Base-by-base conservation (phyloP, 257 asterid genomes). In the Anisodus acutangulus region DNA sequence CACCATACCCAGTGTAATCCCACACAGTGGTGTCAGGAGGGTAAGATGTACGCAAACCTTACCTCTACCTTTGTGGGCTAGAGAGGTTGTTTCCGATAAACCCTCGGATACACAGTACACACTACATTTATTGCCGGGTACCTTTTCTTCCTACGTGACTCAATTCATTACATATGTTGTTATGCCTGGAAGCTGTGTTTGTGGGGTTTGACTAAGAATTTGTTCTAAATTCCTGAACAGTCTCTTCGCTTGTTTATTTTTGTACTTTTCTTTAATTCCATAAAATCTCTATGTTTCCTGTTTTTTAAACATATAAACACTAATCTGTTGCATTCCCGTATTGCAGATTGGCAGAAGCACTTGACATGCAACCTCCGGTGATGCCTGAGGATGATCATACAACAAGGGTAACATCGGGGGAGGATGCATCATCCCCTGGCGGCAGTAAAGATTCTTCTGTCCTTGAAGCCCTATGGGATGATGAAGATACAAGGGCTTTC, bases 301-400 rank as follows among this genome's bases (percentile, higher is more conserved):
- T 76, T 51, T 8, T 51, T 51, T 76, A 31, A 31, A 26, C 63
- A 22, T 26, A 26, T 47, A 74, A 37, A 74, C 63, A 26, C 26
- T 76, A 51, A 76, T 51, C 41, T 76, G 13, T 51, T 51, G 63
- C 81, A 26, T 53, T 51, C 64, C 80, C 13, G 49, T 87, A 67
- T 55, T 91, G 88, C 86, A 97, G 99, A 76, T 91, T 97, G 85
- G 98, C 99, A 16, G 99, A 97, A 90, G 97, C 99, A 83, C 94
- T 97, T 67, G 99, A 97, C 89, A 90, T 93, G 93, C 97, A 95
- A 85, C 97, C 97, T 88, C 99, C 98, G 31, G 94, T 90, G 87
- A 93, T 97, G 99, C 99, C 98, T 5, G 99, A 95, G 91, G 99
- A 97, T 90, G 94, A 97, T 82, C 98, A 93, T 88, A 97, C 99